Evolutionary conservation across 805 yeast species (phyloP).

Genomic region (Wickerhamomyces queroliae): DNA sequence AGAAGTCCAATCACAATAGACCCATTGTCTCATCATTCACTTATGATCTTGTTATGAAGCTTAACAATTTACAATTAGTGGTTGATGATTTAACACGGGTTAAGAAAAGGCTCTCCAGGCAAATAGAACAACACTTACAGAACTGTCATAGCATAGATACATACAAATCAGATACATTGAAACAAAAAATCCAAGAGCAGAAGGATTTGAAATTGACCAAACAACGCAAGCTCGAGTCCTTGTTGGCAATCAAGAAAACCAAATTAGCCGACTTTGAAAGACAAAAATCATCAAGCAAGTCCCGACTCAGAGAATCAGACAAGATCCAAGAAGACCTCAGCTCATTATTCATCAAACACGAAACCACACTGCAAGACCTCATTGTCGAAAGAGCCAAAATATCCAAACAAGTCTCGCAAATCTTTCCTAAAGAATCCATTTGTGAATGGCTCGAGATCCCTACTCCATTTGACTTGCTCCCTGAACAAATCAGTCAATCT

Average conservation of each 20-base stretch:
- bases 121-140: slow-evolving; percentile 8
- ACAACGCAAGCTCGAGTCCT: slow-evolving; percentile 7
- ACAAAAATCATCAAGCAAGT: background rate
- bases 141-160: background rate
- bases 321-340: slow-evolving; percentile 12
- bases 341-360: slow-evolving; percentile 7
- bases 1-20: background rate
- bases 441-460: slow-evolving; percentile 13
- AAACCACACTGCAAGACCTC: slow-evolving; percentile 11
- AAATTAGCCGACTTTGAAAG: slow-evolving; percentile 7
- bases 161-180: slow-evolving; percentile 5
- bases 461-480: slow-evolving; percentile 24
- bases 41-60: slow-evolving; percentile 36
- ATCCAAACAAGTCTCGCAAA: slow-evolving; percentile 15
- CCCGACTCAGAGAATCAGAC: background rate
- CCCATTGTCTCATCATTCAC: slow-evolving; percentile 22
- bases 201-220: background rate
- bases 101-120: slow-evolving; percentile 9
- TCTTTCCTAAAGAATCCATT: slow-evolving; percentile 27
- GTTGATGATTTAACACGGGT: slow-evolving; percentile 26
- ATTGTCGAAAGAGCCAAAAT: slow-evolving; percentile 14
- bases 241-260: slow-evolving; percentile 5
- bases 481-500: slow-evolving; percentile 10
- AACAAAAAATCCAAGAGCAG: slow-evolving; percentile 3
- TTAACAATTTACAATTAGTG: slow-evolving; percentile 32